Percentiles rank a stretch among this genome's conserved stretches.
Conservation (phyloP, 148 eudicot species). For the Chenopodium suecicum region DNA sequence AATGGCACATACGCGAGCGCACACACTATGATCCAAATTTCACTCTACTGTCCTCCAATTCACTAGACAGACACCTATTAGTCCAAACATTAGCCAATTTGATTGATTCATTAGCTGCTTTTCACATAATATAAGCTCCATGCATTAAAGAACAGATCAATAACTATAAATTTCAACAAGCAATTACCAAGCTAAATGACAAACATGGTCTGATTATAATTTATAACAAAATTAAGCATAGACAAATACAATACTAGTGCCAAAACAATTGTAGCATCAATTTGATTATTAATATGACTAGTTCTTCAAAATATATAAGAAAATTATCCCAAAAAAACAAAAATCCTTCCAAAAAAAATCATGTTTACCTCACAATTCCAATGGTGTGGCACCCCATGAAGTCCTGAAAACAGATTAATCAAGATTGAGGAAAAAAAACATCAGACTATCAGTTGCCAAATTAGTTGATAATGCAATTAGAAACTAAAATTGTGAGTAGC, state of each 20-base stretch:
- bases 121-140: background rate
- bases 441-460: no score
- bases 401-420: background rate
- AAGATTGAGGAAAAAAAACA: background rate
- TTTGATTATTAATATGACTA: background rate
- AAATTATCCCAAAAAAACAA: no score
- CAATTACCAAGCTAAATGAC: no score
- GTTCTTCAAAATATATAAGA: no score
- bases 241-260: no score
- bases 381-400: constrained; percentile 24
- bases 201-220: no score
- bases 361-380: constrained; percentile 17
- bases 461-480: background rate
- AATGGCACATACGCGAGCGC: background rate
- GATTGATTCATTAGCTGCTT: background rate
- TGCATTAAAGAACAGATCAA: background rate
- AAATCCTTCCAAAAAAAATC: background rate
- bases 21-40: no score
- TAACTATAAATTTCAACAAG: no score
- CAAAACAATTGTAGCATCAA: background rate
- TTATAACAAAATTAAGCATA: no score
- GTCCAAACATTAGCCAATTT: background rate
- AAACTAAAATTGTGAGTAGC: no score
- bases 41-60: no score
- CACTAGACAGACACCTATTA: background rate